phyloP scores from a whole-genome alignment of 352 stramenopile species.

The Globisporangium ultimum region DNA sequence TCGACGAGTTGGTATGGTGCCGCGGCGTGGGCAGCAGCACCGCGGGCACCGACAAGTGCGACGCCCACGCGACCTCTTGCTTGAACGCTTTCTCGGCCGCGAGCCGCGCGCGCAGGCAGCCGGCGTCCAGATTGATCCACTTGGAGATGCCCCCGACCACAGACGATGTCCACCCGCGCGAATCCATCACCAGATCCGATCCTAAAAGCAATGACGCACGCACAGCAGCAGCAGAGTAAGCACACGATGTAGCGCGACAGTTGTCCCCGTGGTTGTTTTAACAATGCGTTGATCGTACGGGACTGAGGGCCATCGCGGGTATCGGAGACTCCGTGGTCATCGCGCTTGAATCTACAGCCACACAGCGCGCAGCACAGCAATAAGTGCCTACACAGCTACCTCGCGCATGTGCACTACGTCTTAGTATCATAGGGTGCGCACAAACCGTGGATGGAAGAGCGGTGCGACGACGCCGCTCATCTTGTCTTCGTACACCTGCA shows the following conservation, averaged over 20 bases:
- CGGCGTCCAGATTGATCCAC: constrained; percentile 74
- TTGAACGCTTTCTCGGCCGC: constrained; percentile 79
- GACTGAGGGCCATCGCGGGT: constrained; percentile 50
- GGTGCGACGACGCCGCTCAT: constrained; percentile 75
- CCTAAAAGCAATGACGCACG: constrained; percentile 18
- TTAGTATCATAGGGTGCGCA: background rate
- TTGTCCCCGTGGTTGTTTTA: background rate
- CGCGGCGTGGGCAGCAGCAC: constrained; percentile 89
- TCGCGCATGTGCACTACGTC: background rate
- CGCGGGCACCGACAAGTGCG: constrained; percentile 93
- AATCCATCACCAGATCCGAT: constrained; percentile 84
- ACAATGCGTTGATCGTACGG: constrained; percentile 22
- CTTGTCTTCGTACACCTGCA: constrained; percentile 69
- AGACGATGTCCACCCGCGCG: constrained; percentile 75
- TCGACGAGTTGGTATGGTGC: constrained; percentile 40
- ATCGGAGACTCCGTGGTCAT: constrained; percentile 61
- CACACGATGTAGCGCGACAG: background rate
- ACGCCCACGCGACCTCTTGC: constrained; percentile 94
- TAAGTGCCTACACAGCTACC: background rate
- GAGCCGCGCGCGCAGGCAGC: constrained; percentile 33
- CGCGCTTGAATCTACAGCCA: constrained; percentile 56
- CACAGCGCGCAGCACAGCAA: background rate
- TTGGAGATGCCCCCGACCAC: constrained; percentile 79
- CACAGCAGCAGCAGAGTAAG: constrained; percentile 1
- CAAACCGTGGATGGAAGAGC: constrained; percentile 79